A percentile compares a stretch with the other conserved stretches of the same genome.
Conservation (phyloP, 176 grass and related monocot genomes). For the Tillandsia leiboldiana region DNA sequence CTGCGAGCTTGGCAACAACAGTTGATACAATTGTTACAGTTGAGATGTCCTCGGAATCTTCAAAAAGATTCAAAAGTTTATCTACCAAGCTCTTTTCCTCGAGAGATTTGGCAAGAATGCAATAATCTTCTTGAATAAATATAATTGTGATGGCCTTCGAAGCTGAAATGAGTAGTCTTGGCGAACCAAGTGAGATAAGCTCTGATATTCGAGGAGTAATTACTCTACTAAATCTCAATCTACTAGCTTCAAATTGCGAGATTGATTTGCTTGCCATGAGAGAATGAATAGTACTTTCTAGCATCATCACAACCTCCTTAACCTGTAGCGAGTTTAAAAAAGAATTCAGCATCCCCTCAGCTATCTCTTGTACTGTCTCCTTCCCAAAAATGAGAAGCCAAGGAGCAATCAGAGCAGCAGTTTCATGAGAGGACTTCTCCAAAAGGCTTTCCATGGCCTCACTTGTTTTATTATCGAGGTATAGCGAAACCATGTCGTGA, state of each 20-base stretch:
- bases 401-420: slow-evolving; percentile 42
- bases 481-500: slow-evolving; percentile 78
- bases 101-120: slow-evolving; percentile 39
- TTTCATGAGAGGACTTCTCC: slow-evolving; percentile 34
- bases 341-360: slow-evolving; percentile 42
- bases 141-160: slow-evolving; percentile 37
- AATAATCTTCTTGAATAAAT: slow-evolving; percentile 39
- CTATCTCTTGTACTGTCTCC: slow-evolving; percentile 31
- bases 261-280: slow-evolving; percentile 65
- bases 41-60: slow-evolving; percentile 37
- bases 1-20: slow-evolving; percentile 53
- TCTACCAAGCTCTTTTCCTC: slow-evolving; percentile 46
- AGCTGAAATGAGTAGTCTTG: slow-evolving; percentile 31
- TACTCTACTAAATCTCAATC: slow-evolving; percentile 44
- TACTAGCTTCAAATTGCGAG: slow-evolving; percentile 52
- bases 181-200: slow-evolving; percentile 46
- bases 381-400: slow-evolving; percentile 83
- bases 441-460: slow-evolving; percentile 36
- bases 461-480: slow-evolving; percentile 47
- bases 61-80: slow-evolving; percentile 40
- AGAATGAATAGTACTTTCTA: slow-evolving; percentile 47
- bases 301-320: slow-evolving; percentile 32
- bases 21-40: slow-evolving; percentile 31
- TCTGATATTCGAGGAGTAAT: slow-evolving; percentile 43
- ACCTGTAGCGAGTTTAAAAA: slow-evolving; percentile 41